Evolutionary conservation across 441 rosid genomes (phyloP).

Genomic region (Rhodomyrtus psidioides): DNA sequence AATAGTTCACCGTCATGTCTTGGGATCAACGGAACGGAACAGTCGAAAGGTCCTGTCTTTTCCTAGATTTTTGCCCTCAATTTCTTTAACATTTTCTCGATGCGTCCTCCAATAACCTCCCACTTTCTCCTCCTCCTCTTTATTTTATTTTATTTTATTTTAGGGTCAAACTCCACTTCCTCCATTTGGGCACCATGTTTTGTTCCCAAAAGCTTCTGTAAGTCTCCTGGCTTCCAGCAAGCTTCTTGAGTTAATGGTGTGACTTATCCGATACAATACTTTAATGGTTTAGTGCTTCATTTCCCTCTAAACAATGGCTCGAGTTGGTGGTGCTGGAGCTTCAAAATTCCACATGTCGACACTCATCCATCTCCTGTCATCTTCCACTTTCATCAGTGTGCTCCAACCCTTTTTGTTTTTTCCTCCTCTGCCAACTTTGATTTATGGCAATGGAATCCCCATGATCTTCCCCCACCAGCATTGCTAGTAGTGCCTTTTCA

Average conservation of each 20-base stretch:
- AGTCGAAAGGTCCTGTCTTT: neutral
- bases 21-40: neutral
- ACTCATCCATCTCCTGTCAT: neutral
- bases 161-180: neutral
- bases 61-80: neutral
- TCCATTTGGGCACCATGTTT: too few relatives aligned
- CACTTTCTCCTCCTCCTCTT: too few relatives aligned
- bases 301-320: neutral
- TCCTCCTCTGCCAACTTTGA: neutral
- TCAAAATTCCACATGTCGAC: neutral
- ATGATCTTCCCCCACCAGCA: neutral
- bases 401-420: neutral
- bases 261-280: neutral
- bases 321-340: neutral
- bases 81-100: neutral
- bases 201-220: neutral
- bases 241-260: neutral
- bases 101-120: neutral
- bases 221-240: neutral
- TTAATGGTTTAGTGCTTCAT: neutral
- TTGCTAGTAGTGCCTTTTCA: neutral
- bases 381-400: neutral
- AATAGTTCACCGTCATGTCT: neutral
- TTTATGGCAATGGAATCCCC: neutral
- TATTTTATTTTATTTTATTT: too few relatives aligned